A percentile compares a stretch with the other conserved stretches of the same genome.
These are phyloP conservation scores for Alnus glutinosa DNA, from an alignment of 306 rosid genomes.

Conservation along the genomic window DNA sequence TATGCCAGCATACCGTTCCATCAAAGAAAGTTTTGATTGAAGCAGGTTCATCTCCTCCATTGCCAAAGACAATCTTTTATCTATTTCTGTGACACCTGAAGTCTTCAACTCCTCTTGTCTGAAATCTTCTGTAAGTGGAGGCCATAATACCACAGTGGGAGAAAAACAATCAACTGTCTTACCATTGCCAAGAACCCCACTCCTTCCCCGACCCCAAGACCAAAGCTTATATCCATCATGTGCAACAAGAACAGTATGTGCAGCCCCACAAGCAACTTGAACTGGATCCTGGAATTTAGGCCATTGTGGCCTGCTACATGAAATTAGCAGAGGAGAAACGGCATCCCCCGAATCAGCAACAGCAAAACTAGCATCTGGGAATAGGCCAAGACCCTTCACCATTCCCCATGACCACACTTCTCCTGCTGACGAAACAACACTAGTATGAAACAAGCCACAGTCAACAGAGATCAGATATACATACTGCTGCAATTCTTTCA, in stretches of 20 bases:
- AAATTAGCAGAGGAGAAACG: slow-evolving; percentile 52
- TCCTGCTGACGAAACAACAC: slow-evolving; percentile 79
- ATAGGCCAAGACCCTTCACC: slow-evolving; percentile 94
- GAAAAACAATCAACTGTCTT: slow-evolving; percentile 50
- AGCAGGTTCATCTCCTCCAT: slow-evolving; percentile 65
- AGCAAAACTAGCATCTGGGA: slow-evolving; percentile 72
- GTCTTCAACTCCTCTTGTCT: slow-evolving; percentile 49
- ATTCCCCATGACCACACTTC: slow-evolving; percentile 98
- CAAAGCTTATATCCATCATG: slow-evolving; percentile 66
- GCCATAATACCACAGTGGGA: slow-evolving; percentile 67
- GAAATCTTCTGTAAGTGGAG: slow-evolving; percentile 49
- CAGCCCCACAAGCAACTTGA: slow-evolving; percentile 86
- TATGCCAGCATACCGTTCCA: slow-evolving; percentile 69
- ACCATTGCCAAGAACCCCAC: slow-evolving; percentile 90
- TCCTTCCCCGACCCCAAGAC: slow-evolving; percentile 96
- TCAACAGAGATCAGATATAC: slow-evolving; percentile 50
- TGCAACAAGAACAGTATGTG: slow-evolving; percentile 77
- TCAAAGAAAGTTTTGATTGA: slow-evolving; percentile 53
- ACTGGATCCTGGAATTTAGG: slow-evolving; percentile 59
- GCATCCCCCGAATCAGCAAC: slow-evolving; percentile 74
- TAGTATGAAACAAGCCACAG: slow-evolving; percentile 89
- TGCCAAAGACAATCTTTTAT: slow-evolving; percentile 47
- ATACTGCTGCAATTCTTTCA: slow-evolving; percentile 61
- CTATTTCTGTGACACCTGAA: slow-evolving; percentile 34
- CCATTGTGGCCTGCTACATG: slow-evolving; percentile 31